Evolutionary conservation across 2,329 filamentous ascomycete genomes (phyloP).

Genomic region (Achaetomium macrosporum): DNA sequence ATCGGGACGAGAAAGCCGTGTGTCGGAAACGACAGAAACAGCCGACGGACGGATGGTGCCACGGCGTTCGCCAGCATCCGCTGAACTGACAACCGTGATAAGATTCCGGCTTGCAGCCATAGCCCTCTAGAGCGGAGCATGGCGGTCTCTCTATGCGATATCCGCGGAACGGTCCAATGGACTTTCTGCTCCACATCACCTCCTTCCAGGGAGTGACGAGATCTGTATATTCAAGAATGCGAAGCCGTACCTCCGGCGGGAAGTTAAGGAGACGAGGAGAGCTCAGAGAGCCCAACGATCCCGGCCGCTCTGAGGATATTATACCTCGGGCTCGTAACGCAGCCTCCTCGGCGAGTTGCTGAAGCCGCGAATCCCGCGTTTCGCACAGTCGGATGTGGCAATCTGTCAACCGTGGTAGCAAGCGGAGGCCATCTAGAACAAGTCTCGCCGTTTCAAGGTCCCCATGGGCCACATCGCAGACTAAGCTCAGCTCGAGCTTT

Average conservation of each 20-base stretch:
- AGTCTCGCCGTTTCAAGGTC: neutral
- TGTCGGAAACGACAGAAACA: constrained; percentile 16
- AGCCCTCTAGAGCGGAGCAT: neutral
- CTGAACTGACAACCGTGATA: neutral
- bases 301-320: neutral
- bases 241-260: constrained; percentile 20
- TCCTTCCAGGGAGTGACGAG: constrained; percentile 20
- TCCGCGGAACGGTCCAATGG: neutral
- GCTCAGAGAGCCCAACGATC: too few species aligned
- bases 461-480: constrained; percentile 1
- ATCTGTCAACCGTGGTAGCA: constrained; percentile 6
- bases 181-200: constrained; percentile 19
- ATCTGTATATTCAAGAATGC: constrained; percentile 24
- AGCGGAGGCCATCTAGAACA: neutral
- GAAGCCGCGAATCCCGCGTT: neutral
- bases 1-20: constrained; percentile 13
- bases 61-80: neutral
- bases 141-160: neutral
- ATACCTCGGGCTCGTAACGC: neutral
- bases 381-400: constrained; percentile 6
- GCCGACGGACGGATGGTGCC: neutral
- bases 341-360: neutral
- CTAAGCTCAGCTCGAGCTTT: constrained; percentile 2
- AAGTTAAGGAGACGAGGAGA: constrained; percentile 10
- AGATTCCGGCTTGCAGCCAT: too few species aligned